Percentiles rank a stretch among this genome's conserved stretches.
These are phyloP conservation scores for Thinopyrum obtusiflorum DNA, from an alignment of 202 grass and related monocot genomes.

Conservation along the genomic window DNA sequence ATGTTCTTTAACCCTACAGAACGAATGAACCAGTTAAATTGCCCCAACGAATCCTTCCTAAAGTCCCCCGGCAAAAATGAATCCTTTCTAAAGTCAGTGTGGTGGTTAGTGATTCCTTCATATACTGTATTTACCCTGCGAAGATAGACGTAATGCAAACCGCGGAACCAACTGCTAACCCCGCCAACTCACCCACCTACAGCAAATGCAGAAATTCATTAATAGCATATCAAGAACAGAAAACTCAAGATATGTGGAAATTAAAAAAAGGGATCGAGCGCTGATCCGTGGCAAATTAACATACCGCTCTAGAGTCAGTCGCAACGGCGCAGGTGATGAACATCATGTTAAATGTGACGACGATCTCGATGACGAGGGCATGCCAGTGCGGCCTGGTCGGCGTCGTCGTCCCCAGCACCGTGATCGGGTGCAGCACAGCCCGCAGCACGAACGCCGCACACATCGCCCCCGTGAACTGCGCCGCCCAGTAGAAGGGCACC, in stretches of 20 bases:
- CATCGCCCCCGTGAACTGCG: slow-evolving; percentile 80
- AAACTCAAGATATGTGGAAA: too few species aligned
- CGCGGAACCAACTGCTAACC: slow-evolving; percentile 93
- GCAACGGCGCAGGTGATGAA: slow-evolving; percentile 96
- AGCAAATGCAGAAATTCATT: neutral
- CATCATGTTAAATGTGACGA: slow-evolving; percentile 98
- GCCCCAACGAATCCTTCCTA: neutral
- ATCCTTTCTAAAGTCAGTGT: too few species aligned
- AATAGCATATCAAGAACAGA: neutral
- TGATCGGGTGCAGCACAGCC: slow-evolving; percentile 64
- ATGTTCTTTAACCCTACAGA: neutral
- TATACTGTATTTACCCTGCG: slow-evolving; percentile 73
- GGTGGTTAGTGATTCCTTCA: too few species aligned
- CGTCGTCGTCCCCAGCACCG: slow-evolving; percentile 68
- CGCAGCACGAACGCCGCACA: slow-evolving; percentile 75
- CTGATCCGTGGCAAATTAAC: neutral
- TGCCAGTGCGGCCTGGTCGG: slow-evolving; percentile 69
- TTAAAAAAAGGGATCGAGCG: too few species aligned
- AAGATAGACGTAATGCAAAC: slow-evolving; percentile 99
- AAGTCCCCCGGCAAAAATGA: too few species aligned
- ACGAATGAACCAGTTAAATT: too few species aligned
- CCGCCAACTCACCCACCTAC: slow-evolving; percentile 98
- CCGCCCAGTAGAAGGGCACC: slow-evolving; percentile 97
- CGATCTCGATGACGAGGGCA: slow-evolving; percentile 78
- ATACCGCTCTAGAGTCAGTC: slow-evolving; percentile 84